phyloP scores from a whole-genome alignment of 2,329 filamentous ascomycete genomes.

The Xylariaceae sp. region DNA sequence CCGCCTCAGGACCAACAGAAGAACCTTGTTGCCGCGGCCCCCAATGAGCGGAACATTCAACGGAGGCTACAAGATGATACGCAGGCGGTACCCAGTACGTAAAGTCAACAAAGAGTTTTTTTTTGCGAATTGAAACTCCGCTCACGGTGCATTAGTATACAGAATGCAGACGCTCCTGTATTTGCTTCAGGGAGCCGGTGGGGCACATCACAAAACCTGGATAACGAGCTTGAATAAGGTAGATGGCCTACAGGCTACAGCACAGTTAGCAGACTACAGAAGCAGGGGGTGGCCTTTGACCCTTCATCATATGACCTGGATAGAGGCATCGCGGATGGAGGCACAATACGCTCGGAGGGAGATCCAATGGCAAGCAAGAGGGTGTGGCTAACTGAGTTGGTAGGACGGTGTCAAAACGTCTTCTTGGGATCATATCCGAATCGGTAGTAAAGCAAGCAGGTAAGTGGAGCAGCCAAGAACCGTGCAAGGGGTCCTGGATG shows the following conservation, averaged over 20 bases:
- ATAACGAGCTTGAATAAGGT: no score
- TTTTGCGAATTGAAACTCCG: no score
- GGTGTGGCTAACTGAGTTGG: slow-evolving; percentile 33
- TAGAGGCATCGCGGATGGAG: slow-evolving; percentile 45
- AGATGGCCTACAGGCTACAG: no score
- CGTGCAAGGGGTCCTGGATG: slow-evolving; percentile 31
- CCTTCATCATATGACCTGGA: slow-evolving; percentile 42
- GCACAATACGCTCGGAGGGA: slow-evolving; percentile 38
- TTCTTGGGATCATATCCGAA: slow-evolving; percentile 31
- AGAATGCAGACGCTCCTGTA: no score
- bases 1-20: slow-evolving; percentile 35
- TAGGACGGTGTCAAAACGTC: slow-evolving; percentile 26
- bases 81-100: no score
- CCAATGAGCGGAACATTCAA: slow-evolving; percentile 29
- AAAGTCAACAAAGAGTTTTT: no score
- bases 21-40: slow-evolving; percentile 30
- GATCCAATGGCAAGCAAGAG: slow-evolving; percentile 38
- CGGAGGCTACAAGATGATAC: no score
- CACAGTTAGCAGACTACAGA: slow-evolving; percentile 39
- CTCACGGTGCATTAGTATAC: no score
- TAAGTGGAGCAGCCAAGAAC: slow-evolving; percentile 26
- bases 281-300: slow-evolving; percentile 40
- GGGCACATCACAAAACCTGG: no score
- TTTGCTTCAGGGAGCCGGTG: no score
- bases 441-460: slow-evolving; percentile 31